Base-by-base conservation (phyloP, 805 yeast genomes). In the Ogataea minuta region DNA sequence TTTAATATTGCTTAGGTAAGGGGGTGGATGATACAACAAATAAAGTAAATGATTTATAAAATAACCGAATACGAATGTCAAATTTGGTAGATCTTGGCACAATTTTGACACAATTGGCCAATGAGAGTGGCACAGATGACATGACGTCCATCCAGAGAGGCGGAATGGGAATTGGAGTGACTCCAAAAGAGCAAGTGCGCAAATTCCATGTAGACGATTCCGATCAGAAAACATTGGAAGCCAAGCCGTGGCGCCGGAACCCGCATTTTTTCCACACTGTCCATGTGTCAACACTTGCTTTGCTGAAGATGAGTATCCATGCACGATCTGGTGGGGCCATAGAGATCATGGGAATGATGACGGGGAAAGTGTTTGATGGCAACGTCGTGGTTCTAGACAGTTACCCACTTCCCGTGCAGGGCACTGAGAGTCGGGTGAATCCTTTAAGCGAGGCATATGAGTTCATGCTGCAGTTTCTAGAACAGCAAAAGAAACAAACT, bases 361-460 rank as follows among this genome's bases (percentile, higher is more conserved):
- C 90, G 0, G 98, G 99, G 1, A 79, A 78, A 49, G 74, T 84
- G 8, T 65, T 75, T 10, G 69, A 67, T 5, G 63, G 72, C 16
- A 67, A 68, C 6, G 72, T 89, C 43, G 72, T 84, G 2, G 84
- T 93, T 2, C 71, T 79, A 70, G 96, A 91, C 59, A 81, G 81
- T 8, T 91, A 84, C 59, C 81, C 89, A 10, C 64, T 93, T 26
- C 98, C 98, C 0, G 97, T 91, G 2, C 91, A 86, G 58, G 98
- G 98, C 1, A 90, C 98, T 0, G 98, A 93, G 59, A 87, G 96
- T 0, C 62, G 98, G 34, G 99, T 91, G 23, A 93, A 93, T 61
- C 97, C 98, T 0, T 89, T 85, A 55, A 79, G 81, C 12, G 98
- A 91, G 56, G 95, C 95, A 0, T 90, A 90, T 60, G 98, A 91